A percentile compares a stretch with the other conserved stretches of the same genome.
Evolutionary conservation across 345 rosid species (phyloP).

Genomic region (Melastoma malabathricum): DNA sequence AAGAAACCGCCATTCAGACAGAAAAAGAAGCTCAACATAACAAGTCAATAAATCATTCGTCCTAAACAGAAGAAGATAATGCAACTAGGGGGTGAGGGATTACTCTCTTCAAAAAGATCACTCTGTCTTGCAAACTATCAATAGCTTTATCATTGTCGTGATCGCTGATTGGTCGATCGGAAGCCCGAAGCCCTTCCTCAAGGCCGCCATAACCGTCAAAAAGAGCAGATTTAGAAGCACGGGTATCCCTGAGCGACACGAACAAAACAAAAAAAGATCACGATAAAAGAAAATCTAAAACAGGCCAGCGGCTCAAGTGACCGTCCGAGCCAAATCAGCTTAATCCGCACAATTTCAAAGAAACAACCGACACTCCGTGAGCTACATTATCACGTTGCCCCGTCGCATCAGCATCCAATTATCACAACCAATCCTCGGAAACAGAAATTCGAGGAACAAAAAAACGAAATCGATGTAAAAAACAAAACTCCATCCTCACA

Average conservation of each 20-base stretch:
- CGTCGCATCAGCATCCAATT: too few relatives aligned
- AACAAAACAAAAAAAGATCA: neutral
- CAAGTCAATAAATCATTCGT: neutral
- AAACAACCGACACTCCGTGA: too few relatives aligned
- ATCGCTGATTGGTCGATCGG: slow-evolving; percentile 39
- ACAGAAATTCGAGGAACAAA: too few relatives aligned
- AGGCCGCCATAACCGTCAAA: slow-evolving; percentile 55
- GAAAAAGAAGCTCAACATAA: neutral
- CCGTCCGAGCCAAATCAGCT: too few relatives aligned
- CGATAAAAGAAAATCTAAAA: too few relatives aligned
- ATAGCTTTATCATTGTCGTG: slow-evolving; percentile 62
- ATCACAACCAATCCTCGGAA: too few relatives aligned
- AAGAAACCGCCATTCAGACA: neutral
- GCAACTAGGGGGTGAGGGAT: slow-evolving; percentile 7
- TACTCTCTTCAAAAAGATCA: slow-evolving; percentile 60
- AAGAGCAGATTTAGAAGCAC: slow-evolving; percentile 43
- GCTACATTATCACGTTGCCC: too few relatives aligned
- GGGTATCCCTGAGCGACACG: slow-evolving; percentile 42
- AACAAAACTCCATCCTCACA: too few relatives aligned
- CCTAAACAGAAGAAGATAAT: neutral
- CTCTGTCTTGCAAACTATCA: slow-evolving; percentile 57
- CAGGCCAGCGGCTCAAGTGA: too few relatives aligned
- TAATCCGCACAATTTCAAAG: too few relatives aligned
- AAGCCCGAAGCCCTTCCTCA: slow-evolving; percentile 70
- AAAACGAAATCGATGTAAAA: too few relatives aligned